These are phyloP conservation scores for Arabis hirsuta DNA, from an alignment of 345 rosid species.

Conservation along the genomic window DNA sequence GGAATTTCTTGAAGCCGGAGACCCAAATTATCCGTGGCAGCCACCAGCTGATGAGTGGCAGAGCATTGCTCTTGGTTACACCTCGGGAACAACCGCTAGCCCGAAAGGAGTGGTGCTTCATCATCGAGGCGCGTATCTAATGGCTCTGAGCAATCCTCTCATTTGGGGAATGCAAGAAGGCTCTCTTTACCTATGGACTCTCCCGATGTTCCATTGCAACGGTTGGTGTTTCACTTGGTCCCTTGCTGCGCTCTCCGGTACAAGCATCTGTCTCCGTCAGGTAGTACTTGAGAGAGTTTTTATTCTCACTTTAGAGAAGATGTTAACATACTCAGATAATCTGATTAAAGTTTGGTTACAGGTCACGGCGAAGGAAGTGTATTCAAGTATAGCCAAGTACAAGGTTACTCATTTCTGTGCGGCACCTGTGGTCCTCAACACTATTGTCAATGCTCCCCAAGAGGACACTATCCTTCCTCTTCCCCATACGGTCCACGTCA, in stretches of 20 bases:
- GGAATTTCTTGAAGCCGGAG: conserved; percentile 72
- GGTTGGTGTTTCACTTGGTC: conserved; percentile 96
- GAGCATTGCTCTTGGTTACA: conserved; percentile 89
- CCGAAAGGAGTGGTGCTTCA: conserved; percentile 89
- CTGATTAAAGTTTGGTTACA: conserved; percentile 41
- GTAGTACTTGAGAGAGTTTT: conserved; percentile 42
- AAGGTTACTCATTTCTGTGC: conserved; percentile 86
- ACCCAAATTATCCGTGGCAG: conserved; percentile 73
- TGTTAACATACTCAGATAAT: conserved; percentile 5
- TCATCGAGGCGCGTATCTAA: conserved; percentile 89
- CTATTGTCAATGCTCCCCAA: conserved; percentile 71
- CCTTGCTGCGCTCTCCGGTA: conserved; percentile 78
- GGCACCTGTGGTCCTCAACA: conserved; percentile 92
- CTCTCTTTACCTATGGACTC: conserved; percentile 86
- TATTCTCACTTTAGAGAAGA: background rate
- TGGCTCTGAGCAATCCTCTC: conserved; percentile 67
- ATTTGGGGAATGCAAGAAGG: conserved; percentile 95
- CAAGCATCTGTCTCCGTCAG: conserved; percentile 93
- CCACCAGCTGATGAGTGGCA: conserved; percentile 97
- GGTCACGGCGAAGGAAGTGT: conserved; percentile 85
- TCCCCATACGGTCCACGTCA: conserved; percentile 76
- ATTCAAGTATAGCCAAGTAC: conserved; percentile 71
- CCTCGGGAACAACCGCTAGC: conserved; percentile 95
- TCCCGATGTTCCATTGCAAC: conserved; percentile 94
- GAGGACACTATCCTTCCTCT: conserved; percentile 83